Evolutionary conservation across 306 rosid genomes (phyloP), one percentile per base, ranked within the genome.

Genomic region (Vigna trinervia): DNA sequence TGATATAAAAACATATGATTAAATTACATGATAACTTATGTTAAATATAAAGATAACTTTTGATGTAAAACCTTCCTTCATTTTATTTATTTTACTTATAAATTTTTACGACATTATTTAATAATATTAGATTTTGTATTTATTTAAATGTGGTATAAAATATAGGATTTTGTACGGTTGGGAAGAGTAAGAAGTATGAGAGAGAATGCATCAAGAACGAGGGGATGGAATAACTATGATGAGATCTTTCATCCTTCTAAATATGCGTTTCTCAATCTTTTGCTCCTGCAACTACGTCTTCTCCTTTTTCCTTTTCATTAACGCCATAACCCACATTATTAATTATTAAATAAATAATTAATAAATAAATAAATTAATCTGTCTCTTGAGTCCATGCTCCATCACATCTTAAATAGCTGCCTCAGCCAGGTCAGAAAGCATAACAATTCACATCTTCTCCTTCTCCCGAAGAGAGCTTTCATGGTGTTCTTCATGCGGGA

Each of bases 211-310:
- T 86, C 85, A 88, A 63, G 67, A 88, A 78, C 89, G 88, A 88
- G 91, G 2, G n/a, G 36, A 30, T 73, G 84, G 84, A 80, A 85
- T 80, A 76, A 85, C 76, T 20, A 88, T 86, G 86, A 88, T 87
- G 87, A 26, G 28, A 84, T 82, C 74, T 84, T 75, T 73, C 52
- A 75, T 83, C 81, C 85, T 80, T 84, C 83, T 74, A 86, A 82
- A 81, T 83, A 76, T 86, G 12, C 39, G 1, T 9, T 8, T 41
- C 46, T 8, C 41, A 41, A 39, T 61, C 22, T 30, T 1, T 0
- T 15, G 38, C 64, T 75, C 43, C 12, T 0, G 11, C 46, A 41
- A 63, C 54, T 61, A 79, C 86, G 88, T 82, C 79, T 77, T 89
- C 88, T 79, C 58, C 68, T 81, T 71, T 52, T 30, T 30, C 17